Evolutionary conservation across 2,329 filamentous ascomycete species (phyloP), one percentile per base, ranked within the genome.

Genomic region (Talaromyces sp.): DNA sequence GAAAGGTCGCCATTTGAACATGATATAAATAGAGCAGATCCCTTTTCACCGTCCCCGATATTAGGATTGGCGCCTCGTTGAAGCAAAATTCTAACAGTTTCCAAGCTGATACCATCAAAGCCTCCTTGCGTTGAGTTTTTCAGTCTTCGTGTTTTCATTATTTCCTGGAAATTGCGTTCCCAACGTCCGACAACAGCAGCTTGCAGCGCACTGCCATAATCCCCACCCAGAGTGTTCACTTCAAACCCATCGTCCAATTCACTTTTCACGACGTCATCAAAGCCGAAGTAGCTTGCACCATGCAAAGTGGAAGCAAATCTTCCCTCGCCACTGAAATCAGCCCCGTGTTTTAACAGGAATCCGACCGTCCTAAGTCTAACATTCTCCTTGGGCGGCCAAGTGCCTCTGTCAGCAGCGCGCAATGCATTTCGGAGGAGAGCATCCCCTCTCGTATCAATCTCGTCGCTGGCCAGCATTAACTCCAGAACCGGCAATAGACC

Each of bases 191-290:
- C 34, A 34, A 61, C 61, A 34, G 63, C 63, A 12, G 62, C 58
- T 47, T 57, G 52, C 12, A 64, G 27, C 14, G 63, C 63, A 52
- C 56, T 64, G 8, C 53, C 61, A 36, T 31, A 63, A 16, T 50
- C 12, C 1, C 57, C 63, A 27, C 63, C 28, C 7, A 8, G 27
- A 14, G 23, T 47, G 31, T 64, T 63, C n/a, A 63, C 53, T 23
- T 64, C 63, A 34, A 56, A 27, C 36, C 61, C 63, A 4, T 34
- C 30, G 18, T 70, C 66, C 3, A 72, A 42, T 2, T 72, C 59
- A 7, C 56, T 59, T 42, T 67, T 52, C 14, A 72, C 65, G 12
- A 68, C 28, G 30, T 66, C 64, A 36, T 64, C 61, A 51, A 64
- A 44, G 4, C 64, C 68, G 40, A 31, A 40, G 6, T 5, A 30